phyloP scores from a whole-genome alignment of 2,329 filamentous ascomycete genomes.

The Fusarium foetens region DNA sequence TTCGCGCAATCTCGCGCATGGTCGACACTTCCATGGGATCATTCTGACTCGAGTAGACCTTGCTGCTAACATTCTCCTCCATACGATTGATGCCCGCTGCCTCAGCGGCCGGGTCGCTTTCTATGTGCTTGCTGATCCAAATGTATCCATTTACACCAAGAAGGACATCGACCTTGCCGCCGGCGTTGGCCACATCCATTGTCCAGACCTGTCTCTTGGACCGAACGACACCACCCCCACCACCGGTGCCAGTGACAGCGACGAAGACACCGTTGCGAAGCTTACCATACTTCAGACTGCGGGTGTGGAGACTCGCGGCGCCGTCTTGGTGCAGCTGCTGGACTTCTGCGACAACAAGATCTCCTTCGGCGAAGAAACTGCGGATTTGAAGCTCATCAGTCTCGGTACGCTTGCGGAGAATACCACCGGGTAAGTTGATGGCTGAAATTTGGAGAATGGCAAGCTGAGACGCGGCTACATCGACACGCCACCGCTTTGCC shows the following conservation, averaged over 20 bases:
- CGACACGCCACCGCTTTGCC: conserved; percentile 91
- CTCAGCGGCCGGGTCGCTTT: conserved; percentile 63
- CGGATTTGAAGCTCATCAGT: conserved; percentile 98
- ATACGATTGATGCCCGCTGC: conserved; percentile 79
- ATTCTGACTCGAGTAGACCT: conserved; percentile 95
- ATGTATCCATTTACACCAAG: conserved; percentile 97
- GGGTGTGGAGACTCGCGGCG: conserved; percentile 86
- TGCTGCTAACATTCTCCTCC: conserved; percentile 85
- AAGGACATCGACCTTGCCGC: conserved; percentile 81
- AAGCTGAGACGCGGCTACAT: conserved; percentile 87
- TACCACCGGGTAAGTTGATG: conserved; percentile 95
- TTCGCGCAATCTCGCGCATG: conserved; percentile 86
- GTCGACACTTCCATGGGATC: conserved; percentile 81
- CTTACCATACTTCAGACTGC: conserved; percentile 93
- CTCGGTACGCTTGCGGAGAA: conserved; percentile 88
- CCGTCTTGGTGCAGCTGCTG: conserved; percentile 90
- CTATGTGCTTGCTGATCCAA: conserved; percentile 88
- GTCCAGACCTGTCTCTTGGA: conserved; percentile 90
- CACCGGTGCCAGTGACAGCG: conserved; percentile 82
- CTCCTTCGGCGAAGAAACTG: conserved; percentile 96
- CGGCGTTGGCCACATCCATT: conserved; percentile 66
- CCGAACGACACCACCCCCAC: conserved; percentile 86
- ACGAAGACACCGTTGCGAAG: conserved; percentile 92
- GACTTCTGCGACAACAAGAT: conserved; percentile 93
- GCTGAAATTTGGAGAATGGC: conserved; percentile 85